These are phyloP conservation scores for Fragilaria crotonensis DNA, from an alignment of 108 stramenopile genomes.

Conservation along the genomic window DNA sequence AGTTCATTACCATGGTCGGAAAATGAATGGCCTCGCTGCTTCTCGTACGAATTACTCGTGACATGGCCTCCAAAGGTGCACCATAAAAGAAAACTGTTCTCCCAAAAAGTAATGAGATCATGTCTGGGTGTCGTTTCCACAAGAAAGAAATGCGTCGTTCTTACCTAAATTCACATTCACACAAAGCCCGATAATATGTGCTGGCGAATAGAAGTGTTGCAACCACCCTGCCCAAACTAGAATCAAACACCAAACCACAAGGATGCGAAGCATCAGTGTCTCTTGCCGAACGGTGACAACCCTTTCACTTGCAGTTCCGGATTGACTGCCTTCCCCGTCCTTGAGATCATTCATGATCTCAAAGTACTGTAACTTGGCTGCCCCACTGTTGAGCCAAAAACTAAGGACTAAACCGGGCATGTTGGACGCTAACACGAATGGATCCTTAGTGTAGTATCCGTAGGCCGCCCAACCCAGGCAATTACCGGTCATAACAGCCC, in stretches of 20 bases:
- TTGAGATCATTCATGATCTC: slow-evolving; percentile 10
- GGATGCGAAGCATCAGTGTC: slow-evolving; percentile 22
- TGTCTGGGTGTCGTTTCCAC: background rate
- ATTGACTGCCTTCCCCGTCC: background rate
- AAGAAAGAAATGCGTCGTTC: background rate
- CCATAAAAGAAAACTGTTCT: slow-evolving; percentile 64
- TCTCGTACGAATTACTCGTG: slow-evolving; percentile 31
- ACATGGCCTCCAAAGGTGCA: slow-evolving; percentile 64
- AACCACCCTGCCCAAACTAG: slow-evolving; percentile 37
- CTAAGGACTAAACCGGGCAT: slow-evolving; percentile 61
- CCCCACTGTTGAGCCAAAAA: slow-evolving; percentile 75
- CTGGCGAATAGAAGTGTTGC: slow-evolving; percentile 1
- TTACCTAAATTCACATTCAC: slow-evolving; percentile 66
- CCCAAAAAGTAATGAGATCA: too few relatives aligned
- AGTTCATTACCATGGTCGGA: slow-evolving; percentile 40
- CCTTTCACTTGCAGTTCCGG: background rate
- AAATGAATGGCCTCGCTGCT: slow-evolving; percentile 28
- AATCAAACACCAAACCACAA: slow-evolving; percentile 25
- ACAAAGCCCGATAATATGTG: slow-evolving; percentile 43
- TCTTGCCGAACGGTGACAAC: slow-evolving; percentile 35
- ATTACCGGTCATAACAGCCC: slow-evolving; percentile 79
- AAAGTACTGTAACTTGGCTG: slow-evolving; percentile 72
- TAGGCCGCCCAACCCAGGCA: slow-evolving; percentile 63
- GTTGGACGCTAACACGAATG: slow-evolving; percentile 67
- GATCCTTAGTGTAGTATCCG: slow-evolving; percentile 46